Evolutionary conservation across 768 basidiomycete species (phyloP), one percentile per base, ranked within the genome.

Genomic region (Rhizopogon roseolus): DNA sequence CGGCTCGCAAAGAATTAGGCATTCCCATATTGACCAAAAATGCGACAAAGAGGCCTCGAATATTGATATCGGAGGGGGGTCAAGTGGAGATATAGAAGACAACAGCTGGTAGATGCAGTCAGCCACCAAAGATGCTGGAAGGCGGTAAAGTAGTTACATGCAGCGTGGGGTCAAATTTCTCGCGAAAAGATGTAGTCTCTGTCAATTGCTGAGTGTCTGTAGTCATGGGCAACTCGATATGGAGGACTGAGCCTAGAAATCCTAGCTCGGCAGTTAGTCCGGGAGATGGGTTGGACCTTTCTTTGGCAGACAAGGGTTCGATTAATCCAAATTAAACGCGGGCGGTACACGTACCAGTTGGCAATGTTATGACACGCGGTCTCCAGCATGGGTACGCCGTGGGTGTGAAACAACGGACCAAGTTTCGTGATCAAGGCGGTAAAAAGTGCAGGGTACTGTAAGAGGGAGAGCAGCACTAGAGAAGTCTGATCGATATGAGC

Each of bases 21-120:
- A 94, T 69, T 99, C 96, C 96, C 96, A 99, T 50, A 88, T 78
- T 5, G 90, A 88, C 89, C 88, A 90, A 25, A 90, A 66, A 59
- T 88, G 80, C 3, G 84, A 66, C 27, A 88, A 60, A 14, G 80
- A 79, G 0, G 85, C 81, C 61, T 87, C 85, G 55, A 89, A 85
- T 6, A 84, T 73, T 9, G 75, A 66, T 50, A 86, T 60, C 13
- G 84, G 83, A 13, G 81, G 80, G 22, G 82, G 84, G 37, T 75
- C 59, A 22, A 83, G 74, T 0, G 86, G 79, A 8, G 82, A 72
- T 3, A 83, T 74, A 0, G 84, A 82, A 0, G 88, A 88, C 11
- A 90, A 73, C 41, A 93, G 81, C 85, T 92, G 63, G 7, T 48
- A 5, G 42, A 17, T n/a, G 10, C 27, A 25, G 22, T 58, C 14